These are phyloP conservation scores for Suhomyces sp. DNA, from an alignment of 805 yeast genomes.

Conservation along the genomic window DNA sequence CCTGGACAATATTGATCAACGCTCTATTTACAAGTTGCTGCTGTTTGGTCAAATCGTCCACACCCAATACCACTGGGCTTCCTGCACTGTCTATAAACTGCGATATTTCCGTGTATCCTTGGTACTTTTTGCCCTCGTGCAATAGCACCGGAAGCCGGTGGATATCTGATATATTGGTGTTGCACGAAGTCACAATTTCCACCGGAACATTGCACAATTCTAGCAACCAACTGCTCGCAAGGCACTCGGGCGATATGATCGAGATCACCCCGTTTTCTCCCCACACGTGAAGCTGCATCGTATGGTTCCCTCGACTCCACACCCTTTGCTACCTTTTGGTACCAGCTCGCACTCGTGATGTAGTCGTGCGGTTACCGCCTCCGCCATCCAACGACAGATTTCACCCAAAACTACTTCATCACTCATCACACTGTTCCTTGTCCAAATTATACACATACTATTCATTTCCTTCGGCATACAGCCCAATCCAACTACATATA, in stretches of 20 bases:
- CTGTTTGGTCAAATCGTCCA: conserved; percentile 12
- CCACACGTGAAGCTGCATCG: conserved; percentile 50
- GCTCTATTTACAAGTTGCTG: conserved; percentile 43
- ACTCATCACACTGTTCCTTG: neutral
- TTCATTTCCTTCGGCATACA: neutral
- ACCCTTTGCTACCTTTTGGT: neutral
- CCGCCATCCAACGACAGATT: neutral
- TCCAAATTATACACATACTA: neutral
- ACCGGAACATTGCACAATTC: conserved; percentile 16
- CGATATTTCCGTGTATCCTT: conserved; percentile 42
- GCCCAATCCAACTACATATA: neutral
- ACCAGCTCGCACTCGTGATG: neutral
- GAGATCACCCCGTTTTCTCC: conserved; percentile 43
- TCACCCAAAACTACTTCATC: neutral
- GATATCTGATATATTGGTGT: conserved; percentile 50
- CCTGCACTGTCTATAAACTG: conserved; percentile 25
- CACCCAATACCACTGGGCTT: conserved; percentile 9
- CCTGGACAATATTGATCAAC: conserved; percentile 38
- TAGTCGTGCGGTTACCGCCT: neutral
- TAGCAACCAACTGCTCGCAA: conserved; percentile 47
- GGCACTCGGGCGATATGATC: conserved; percentile 48
- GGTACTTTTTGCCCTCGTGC: conserved; percentile 21
- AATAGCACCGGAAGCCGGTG: conserved; percentile 50
- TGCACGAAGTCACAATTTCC: conserved; percentile 52
- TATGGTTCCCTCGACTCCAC: neutral